Base-by-base conservation (phyloP, 441 rosid species). In the Croton setiger region DNA sequence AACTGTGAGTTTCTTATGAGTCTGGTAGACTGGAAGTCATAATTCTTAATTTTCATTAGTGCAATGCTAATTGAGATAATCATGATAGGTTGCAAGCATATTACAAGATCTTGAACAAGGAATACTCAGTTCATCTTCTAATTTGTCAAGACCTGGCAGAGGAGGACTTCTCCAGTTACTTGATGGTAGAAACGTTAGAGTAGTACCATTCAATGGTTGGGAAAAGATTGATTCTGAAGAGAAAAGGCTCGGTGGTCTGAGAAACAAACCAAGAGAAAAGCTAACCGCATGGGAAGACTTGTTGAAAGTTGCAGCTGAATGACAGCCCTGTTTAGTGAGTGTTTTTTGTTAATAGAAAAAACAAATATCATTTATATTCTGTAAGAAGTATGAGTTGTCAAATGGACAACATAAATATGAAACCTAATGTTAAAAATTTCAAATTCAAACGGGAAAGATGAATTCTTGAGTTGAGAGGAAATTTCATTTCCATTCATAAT, bases 171-270 rank as follows among this genome's bases (percentile, higher is more conserved):
- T 81, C 18, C 68, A 81, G 70, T 70, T 92, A 66, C 82, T 94
- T 37, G 87, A 83, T 23, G 27, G 69, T 51, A 75, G 85, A 75
- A 73, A 76, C 9, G 84, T 81, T 51, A 74, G 79, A 72, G 77
- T 66, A 39, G 77, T 92, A 27, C 83, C 88, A 5, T 92, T 80
- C 74, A 73, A 63, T 67, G 86, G 39, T 5, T 92, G 98, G 98
- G 87, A 87, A 76, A 86, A 82, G 75, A 90, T 94, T 36, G 93
- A 88, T 58, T 74, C 74, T 14, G 88, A 84, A 73, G 98, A 93
- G 68, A 82, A 76, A 78, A 81, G 81, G 71, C 80, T 85, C 63
- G 95, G 96, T 63, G 76, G 65, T 78, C 56, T 74, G 76, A 85
- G 49, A 69, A 80, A 80, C 72, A 91, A 89, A 74, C 85, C 89